Conservation (phyloP, 371 early-diverging fungal species). For the Syncephalis plumigaleata region DNA sequence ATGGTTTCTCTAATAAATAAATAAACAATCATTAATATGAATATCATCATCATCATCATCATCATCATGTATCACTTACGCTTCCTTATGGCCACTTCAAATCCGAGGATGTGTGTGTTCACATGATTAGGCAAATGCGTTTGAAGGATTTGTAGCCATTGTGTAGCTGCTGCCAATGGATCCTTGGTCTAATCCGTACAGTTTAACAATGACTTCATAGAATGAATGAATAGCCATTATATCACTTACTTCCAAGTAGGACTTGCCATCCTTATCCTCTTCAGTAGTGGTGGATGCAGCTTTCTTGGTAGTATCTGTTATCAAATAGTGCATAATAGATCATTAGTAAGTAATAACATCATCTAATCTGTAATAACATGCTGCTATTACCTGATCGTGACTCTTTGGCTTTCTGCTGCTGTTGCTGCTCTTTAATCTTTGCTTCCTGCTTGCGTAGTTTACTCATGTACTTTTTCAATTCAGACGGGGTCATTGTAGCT, state of each 20-base stretch:
- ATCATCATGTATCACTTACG: constrained; percentile 12
- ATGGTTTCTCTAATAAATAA: too few species aligned
- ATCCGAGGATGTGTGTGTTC: constrained; percentile 47
- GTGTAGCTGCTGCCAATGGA: constrained; percentile 54
- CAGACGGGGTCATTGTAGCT: constrained; percentile 39
- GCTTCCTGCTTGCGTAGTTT: constrained; percentile 18
- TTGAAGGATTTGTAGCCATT: constrained; percentile 54
- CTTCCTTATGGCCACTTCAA: constrained; percentile 62
- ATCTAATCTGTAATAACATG: background rate
- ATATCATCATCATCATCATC: too few species aligned
- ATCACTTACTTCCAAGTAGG: background rate
- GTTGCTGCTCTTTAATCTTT: constrained; percentile 14
- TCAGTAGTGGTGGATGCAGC: constrained; percentile 11
- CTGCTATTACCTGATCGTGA: background rate
- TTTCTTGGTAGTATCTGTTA: constrained; percentile 4
- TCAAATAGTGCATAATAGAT: too few species aligned
- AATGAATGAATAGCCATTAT: background rate
- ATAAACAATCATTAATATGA: too few species aligned
- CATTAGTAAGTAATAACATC: too few species aligned
- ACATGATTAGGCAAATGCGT: constrained; percentile 26
- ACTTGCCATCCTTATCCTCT: constrained; percentile 17
- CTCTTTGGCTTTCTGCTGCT: constrained; percentile 13
- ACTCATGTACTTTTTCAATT: constrained; percentile 27
- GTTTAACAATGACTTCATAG: constrained; percentile 2
- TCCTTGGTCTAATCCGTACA: constrained; percentile 29